Evolutionary conservation across 108 stramenopile genomes (phyloP), one percentile per base, ranked within the genome.

Genomic region (Cyclotella atomus): DNA sequence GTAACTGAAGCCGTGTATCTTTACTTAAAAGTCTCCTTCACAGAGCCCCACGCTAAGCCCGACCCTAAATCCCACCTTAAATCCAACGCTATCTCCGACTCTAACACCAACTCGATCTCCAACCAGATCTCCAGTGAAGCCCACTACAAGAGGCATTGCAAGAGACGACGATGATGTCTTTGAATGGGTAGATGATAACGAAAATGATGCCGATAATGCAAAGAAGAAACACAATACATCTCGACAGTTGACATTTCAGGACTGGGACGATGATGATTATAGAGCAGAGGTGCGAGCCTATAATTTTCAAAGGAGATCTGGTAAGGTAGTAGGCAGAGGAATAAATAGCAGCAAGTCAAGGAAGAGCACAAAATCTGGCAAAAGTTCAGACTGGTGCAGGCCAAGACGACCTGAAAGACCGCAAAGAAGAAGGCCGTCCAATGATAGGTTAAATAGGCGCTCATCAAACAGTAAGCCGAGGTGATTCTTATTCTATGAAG

Each of bases 321-420:
- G 38, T 41, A 49, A 49, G n/a, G n/a, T 19, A 4, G n/a, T 4
- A 49, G 10, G 17, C 12, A 7, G 47, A 12, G n/a, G n/a, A 49
- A 9, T 4, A n/a, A 17, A 12, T n/a, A 49, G 47, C n/a, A 17
- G 16, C 10, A 49, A 49, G n/a, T 49, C 47, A 49, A 9, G 47
- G 9, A 49, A 49, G 47, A 49, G 47, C n/a, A 4, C 47, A 12
- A 49, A 49, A 19, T 49, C 47, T n/a, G 47, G 47, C n/a, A 49
- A 49, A 19, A 49, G 47, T 49, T 49, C 47, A 49, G n/a, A 49
- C n/a, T n/a, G 47, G 47, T 49, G 47, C n/a, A 49, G n/a, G n/a
- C n/a, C 47, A n/a, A 4, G 47, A n/a, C 9, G 47, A 17, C 38
- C 9, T 41, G 47, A n/a, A 49, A 10, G 47, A n/a, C 47, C 47